These are phyloP conservation scores for Pascua sp. DNA, from an alignment of 1,284 basidiomycete species.

Conservation along the genomic window DNA sequence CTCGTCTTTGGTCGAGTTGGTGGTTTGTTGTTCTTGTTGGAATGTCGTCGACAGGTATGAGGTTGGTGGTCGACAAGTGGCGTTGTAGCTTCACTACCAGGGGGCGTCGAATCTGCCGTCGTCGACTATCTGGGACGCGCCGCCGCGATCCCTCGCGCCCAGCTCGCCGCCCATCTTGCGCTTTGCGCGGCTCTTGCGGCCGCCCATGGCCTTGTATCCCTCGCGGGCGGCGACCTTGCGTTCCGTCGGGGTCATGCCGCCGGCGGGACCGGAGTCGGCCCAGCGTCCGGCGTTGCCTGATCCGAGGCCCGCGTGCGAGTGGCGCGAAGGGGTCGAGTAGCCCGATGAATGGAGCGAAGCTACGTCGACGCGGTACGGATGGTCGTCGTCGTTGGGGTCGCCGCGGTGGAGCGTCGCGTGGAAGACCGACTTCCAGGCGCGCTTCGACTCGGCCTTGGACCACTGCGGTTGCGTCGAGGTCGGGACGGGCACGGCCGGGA, in stretches of 20 bases:
- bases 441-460: constrained; percentile 51
- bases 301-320: constrained; percentile 38
- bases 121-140: constrained; percentile 27
- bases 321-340: constrained; percentile 64
- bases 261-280: constrained; percentile 20
- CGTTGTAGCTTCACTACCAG: constrained; percentile 28
- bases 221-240: constrained; percentile 77
- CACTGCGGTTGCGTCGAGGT: constrained; percentile 39
- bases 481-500: constrained; percentile 55
- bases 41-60: background rate
- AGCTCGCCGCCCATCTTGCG: constrained; percentile 52
- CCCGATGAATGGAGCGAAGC: constrained; percentile 56
- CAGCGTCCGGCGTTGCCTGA: constrained; percentile 37
- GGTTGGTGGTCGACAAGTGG: background rate
- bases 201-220: constrained; percentile 82
- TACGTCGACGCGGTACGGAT: constrained; percentile 42
- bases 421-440: constrained; percentile 42
- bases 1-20: too few species aligned
- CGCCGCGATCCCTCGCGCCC: constrained; percentile 39
- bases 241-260: constrained; percentile 53
- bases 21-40: too few species aligned
- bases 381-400: constrained; percentile 33
- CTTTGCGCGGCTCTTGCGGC: constrained; percentile 66
- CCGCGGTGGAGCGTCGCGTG: constrained; percentile 35
- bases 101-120: constrained; percentile 45